Base-by-base conservation (phyloP, 2,329 filamentous ascomycete genomes). In the Arthrinium puccinioides region DNA sequence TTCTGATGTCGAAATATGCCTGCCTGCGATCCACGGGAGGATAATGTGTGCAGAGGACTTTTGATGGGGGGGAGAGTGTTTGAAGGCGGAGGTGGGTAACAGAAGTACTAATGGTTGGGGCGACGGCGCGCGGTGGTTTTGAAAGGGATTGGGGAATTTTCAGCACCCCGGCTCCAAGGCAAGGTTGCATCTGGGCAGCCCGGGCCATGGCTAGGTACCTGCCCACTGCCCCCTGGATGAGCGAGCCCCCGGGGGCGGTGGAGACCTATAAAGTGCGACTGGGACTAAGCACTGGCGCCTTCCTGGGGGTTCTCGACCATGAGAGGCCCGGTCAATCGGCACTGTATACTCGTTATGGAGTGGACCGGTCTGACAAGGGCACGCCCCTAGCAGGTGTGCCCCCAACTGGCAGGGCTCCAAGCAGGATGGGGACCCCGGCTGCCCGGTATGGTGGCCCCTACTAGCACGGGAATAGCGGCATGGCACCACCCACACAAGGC, bases 81-180 rank as follows among this genome's bases (percentile, higher is more conserved):
- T 18, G 33, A 24, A 26, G 24, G 24, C 20, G 33, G 28, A 24
- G 18, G 33, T 15, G 26, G 33, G 24, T 36, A 25, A n/a, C 20
- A 28, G 13, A 36, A 21, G 24, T 33, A 33, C 21, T 33, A 33
- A 36, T 36, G 33, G 33, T 28, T 36, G 33, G 33, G 33, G 24
- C 24, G 21, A 24, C 24, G 33, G 26, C 26, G 26, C 24, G 33
- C 24, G 33, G 18, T 36, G 33, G 33, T 36, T 36, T 36, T 28
- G 33, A 36, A 36, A n/a, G 25, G 25, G 15, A n/a, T 14, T 27
- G 25, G 25, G 25, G 25, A 14, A 27, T 11, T 27, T 11, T 27
- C 25, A 27, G 25, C n/a, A n/a, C n/a, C n/a, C n/a, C n/a, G n/a
- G n/a, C n/a, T n/a, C n/a, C n/a, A n/a, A n/a, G n/a, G n/a, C n/a